Conservation (phyloP, 1,284 basidiomycete species). For the Tilletia setariae region DNA sequence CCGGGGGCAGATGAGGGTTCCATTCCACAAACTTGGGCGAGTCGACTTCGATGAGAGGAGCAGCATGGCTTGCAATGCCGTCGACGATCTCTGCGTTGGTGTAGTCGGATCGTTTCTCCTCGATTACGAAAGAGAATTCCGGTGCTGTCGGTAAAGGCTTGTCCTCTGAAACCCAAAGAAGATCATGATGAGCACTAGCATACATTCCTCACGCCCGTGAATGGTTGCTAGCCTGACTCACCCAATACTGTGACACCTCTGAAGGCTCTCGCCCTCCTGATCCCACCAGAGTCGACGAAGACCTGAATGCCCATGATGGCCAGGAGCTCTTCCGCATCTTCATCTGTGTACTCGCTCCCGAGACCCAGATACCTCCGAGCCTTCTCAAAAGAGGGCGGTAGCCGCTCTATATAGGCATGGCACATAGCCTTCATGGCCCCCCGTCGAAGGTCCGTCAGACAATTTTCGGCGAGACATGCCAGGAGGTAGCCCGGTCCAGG, state of each 20-base stretch:
- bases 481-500: conserved; percentile 58
- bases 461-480: conserved; percentile 60
- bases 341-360: not conserved
- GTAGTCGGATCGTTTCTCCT: conserved; percentile 66
- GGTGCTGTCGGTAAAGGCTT: conserved; percentile 54
- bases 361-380: conserved; percentile 2
- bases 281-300: conserved; percentile 53
- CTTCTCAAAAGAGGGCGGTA: conserved; percentile 31
- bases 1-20: conserved; percentile 1
- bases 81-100: conserved; percentile 74
- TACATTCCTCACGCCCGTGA: not conserved
- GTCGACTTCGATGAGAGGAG: conserved; percentile 14
- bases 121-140: conserved; percentile 64
- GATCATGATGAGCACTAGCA: not conserved
- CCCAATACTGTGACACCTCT: conserved; percentile 2
- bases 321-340: conserved; percentile 50
- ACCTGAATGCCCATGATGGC: conserved; percentile 57
- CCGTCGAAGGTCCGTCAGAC: conserved; percentile 59
- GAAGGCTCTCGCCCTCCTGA: conserved; percentile 34
- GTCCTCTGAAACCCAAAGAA: conserved; percentile 21
- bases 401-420: conserved; percentile 57
- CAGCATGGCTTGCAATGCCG: conserved; percentile 56
- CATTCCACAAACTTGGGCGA: not conserved
- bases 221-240: not conserved
- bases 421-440: conserved; percentile 59